phyloP scores from a whole-genome alignment of 2,329 filamentous ascomycete genomes.

The Septoria petroselini region DNA sequence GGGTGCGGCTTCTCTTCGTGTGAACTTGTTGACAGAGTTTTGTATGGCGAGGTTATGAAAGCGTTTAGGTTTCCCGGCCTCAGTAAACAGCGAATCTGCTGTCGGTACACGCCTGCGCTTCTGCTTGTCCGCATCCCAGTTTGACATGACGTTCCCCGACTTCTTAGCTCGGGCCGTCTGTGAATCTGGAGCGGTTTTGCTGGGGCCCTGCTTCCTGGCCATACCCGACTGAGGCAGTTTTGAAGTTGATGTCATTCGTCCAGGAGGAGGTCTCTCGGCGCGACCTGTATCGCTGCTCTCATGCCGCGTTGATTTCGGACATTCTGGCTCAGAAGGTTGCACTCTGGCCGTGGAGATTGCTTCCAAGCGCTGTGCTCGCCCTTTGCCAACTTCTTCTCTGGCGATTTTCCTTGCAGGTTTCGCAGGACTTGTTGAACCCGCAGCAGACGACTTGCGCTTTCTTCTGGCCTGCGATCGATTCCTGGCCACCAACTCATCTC shows the following conservation, averaged over 20 bases:
- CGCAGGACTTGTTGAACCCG: not conserved
- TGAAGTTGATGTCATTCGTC: not conserved
- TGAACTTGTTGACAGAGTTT: constrained; percentile 27
- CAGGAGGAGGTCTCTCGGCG: not conserved
- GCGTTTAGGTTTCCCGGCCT: constrained; percentile 9
- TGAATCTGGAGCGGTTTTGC: not conserved
- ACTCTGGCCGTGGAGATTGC: constrained; percentile 1
- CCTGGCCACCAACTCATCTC: constrained; percentile 3
- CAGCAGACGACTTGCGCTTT: not conserved
- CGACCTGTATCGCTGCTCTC: constrained; percentile 1
- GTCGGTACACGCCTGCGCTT: constrained; percentile 26
- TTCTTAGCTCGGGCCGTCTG: constrained; percentile 10
- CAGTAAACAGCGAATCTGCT: constrained; percentile 20
- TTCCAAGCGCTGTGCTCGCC: not conserved
- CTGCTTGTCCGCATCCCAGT: constrained; percentile 17
- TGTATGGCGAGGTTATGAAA: constrained; percentile 29
- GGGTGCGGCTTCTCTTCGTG: constrained; percentile 31
- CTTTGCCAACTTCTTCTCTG: not conserved
- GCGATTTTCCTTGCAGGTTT: not conserved
- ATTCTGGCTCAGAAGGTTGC: not conserved
- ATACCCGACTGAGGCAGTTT: constrained; percentile 2
- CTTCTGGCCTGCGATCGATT: not conserved
- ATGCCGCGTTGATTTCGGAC: no score
- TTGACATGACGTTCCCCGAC: constrained; percentile 19
- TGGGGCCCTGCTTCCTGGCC: constrained; percentile 21